Evolutionary conservation across 2,329 filamentous ascomycete species (phyloP).

Genomic region (Ophiocordyceps unilateralis): DNA sequence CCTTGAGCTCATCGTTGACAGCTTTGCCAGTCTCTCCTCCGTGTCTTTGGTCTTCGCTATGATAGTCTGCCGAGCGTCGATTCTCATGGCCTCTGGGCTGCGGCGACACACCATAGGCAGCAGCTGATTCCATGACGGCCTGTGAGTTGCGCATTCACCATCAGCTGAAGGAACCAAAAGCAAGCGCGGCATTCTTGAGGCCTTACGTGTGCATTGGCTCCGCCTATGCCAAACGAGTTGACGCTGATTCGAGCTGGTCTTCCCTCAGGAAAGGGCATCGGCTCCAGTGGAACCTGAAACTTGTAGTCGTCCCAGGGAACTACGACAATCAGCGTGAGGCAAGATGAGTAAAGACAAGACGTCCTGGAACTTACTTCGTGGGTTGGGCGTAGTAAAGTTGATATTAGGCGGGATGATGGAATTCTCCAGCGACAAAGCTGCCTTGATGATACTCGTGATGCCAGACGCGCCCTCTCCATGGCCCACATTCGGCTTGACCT

Average conservation of each 20-base stretch:
- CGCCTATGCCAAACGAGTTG: conserved; percentile 9
- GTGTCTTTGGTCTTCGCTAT: no score
- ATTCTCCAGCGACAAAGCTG: conserved; percentile 10
- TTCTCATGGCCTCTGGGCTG: background rate
- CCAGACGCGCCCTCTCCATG: conserved; percentile 12
- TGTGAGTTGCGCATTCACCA: background rate
- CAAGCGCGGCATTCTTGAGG: background rate
- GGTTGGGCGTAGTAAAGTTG: conserved; percentile 8
- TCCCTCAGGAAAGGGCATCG: conserved; percentile 17
- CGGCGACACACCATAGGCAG: background rate
- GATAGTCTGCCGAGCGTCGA: background rate
- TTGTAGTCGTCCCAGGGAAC: conserved; percentile 7
- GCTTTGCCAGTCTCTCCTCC: no score
- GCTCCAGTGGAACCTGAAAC: conserved; percentile 12
- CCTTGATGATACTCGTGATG: conserved; percentile 11
- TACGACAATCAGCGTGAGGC: background rate
- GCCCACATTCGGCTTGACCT: conserved; percentile 13
- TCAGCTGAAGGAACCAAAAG: background rate
- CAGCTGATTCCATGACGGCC: background rate
- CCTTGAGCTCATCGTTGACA: background rate
- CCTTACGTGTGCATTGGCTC: background rate
- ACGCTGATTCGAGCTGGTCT: conserved; percentile 25
- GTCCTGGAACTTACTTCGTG: background rate
- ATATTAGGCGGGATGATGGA: conserved; percentile 9
- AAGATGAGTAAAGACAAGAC: background rate